Base-by-base conservation (phyloP, 768 basidiomycete species). In the Leccinum olivaceopallidum region DNA sequence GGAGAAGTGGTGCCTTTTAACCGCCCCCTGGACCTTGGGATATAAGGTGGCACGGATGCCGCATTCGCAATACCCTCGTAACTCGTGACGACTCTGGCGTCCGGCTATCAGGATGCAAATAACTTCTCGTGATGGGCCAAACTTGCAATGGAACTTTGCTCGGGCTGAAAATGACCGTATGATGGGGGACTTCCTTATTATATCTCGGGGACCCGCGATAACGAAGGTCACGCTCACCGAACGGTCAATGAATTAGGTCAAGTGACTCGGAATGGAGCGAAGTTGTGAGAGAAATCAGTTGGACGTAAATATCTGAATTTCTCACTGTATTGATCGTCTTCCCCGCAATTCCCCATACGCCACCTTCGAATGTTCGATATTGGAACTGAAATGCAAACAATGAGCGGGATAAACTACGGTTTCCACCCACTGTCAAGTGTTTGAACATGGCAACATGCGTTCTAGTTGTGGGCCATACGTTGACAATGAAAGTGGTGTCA, bases 71-170 rank as follows among this genome's bases (percentile, higher is more conserved):
- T 9, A 20, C 6, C 10, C 34, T 8, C 13, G 24, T 12, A 48
- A 52, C 57, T 36, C 49, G 56, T 60, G 53, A 64, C 30, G 10
- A 44, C 3, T 20, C 18, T 28, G 48, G 24, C 4, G 32, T 32
- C 56, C 36, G 55, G 52, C 14, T 42, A 36, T 10, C 22, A 7
- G 36, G 30, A 54, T 26, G 36, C 13, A 26, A 36, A 28, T 49
- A 32, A 16, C 28, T 32, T 52, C 18, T 10, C 18, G 20, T 30
- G 10, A 52, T 52, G 8, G 30, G 12, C 34, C 56, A 13, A 30
- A 30, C 28, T 26, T 24, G 28, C 50, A 10, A 52, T 6, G 22
- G 50, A 52, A n/a, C 2, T n/a, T 18, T 30, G 18, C 10, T 52
- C 10, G 2, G 34, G 18, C 28, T 52, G 18, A 10, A 52, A 52